Evolutionary conservation across 345 rosid genomes (phyloP).

Genomic region (Bruguiera gymnorhiza): DNA sequence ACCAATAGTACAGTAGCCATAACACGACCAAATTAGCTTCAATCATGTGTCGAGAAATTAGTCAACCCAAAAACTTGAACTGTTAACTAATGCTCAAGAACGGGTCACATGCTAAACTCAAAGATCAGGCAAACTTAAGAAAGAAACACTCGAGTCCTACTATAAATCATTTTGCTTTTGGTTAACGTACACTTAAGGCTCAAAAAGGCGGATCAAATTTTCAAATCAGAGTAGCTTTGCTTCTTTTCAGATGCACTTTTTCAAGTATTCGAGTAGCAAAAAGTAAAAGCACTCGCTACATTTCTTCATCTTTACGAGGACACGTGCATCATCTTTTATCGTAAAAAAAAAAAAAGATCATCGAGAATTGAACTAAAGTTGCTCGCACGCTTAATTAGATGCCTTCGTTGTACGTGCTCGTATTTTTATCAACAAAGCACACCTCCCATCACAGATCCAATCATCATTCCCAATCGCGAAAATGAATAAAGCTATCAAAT

Average conservation of each 20-base stretch:
- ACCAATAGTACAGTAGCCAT: no score
- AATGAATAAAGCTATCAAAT: neutral
- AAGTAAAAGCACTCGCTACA: conserved; percentile 4
- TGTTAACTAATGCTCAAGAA: no score
- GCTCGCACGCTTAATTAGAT: conserved; percentile 14
- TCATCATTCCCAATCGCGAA: neutral
- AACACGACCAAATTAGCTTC: no score
- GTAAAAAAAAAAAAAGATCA: neutral
- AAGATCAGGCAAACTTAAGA: no score
- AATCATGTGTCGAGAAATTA: no score
- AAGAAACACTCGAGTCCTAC: no score
- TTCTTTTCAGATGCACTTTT: conserved; percentile 25
- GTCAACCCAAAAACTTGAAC: no score
- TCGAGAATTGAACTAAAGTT: conserved; percentile 12
- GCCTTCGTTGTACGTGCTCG: conserved; percentile 6
- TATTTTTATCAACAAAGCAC: conserved; percentile 11
- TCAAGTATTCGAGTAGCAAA: conserved; percentile 18
- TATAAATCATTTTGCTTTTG: neutral
- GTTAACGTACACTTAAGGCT: neutral
- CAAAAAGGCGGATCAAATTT: neutral
- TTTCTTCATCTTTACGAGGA: neutral
- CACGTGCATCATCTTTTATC: neutral
- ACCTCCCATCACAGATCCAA: conserved; percentile 32
- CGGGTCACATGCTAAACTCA: no score
- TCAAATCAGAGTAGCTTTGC: conserved; percentile 5